Conservation (phyloP, 352 stramenopile genomes). For the Halophytophthora batemanensis region DNA sequence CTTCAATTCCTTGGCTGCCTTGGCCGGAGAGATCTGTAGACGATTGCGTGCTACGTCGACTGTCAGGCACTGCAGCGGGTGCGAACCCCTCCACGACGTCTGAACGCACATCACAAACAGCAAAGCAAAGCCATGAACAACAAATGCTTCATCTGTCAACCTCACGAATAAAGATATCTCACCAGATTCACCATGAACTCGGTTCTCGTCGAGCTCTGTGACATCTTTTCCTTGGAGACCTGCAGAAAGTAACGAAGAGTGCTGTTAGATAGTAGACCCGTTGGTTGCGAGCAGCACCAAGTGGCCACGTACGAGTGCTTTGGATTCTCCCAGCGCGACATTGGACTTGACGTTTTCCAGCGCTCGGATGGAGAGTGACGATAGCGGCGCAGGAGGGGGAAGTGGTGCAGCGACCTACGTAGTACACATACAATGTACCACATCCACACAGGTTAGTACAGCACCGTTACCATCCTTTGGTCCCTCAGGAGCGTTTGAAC, state of each 20-base stretch:
- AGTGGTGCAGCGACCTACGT: neutral
- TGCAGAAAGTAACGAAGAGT: neutral
- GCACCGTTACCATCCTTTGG: too few species aligned
- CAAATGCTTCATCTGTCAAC: neutral
- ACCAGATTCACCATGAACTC: slow-evolving; percentile 56
- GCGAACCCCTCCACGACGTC: slow-evolving; percentile 44
- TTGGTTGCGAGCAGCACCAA: neutral
- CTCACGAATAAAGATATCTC: neutral
- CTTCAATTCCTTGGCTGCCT: slow-evolving; percentile 20
- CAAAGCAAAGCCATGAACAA: neutral
- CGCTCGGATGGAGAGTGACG: slow-evolving; percentile 22
- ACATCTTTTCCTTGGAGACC: neutral
- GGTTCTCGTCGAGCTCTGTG: slow-evolving; percentile 1
- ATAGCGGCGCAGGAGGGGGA: neutral
- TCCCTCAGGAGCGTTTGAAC: too few species aligned
- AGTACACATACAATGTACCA: neutral
- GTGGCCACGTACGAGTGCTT: slow-evolving; percentile 1
- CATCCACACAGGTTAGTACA: neutral
- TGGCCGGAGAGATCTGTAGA: slow-evolving; percentile 26
- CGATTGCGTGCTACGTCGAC: slow-evolving; percentile 20
- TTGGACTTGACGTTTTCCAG: slow-evolving; percentile 18
- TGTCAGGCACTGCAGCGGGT: slow-evolving; percentile 33
- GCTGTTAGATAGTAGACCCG: too few species aligned
- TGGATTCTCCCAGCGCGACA: slow-evolving; percentile 5
- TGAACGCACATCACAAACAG: slow-evolving; percentile 3